phyloP scores from a whole-genome alignment of 352 stramenopile species.

The Phytophthora colocasiae region DNA sequence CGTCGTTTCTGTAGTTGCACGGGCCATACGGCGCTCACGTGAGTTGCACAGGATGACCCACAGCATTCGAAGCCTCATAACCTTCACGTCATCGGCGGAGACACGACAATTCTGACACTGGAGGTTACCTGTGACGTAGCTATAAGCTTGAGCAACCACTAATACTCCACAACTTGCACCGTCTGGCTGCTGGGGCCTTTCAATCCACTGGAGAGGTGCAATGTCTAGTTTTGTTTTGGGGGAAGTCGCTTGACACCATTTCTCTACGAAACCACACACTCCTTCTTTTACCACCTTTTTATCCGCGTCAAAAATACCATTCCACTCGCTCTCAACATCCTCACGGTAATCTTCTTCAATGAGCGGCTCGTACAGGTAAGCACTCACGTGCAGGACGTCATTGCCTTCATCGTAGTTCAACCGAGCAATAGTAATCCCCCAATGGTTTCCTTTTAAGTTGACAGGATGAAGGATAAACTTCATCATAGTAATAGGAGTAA shows the following conservation, averaged over 20 bases:
- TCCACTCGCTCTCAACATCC: conserved; percentile 5
- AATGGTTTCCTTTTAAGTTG: conserved; percentile 10
- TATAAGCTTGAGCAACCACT: conserved; percentile 6
- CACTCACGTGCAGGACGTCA: neutral
- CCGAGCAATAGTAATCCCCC: conserved; percentile 8
- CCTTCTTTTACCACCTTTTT: neutral
- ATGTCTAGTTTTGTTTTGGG: neutral
- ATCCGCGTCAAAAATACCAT: neutral
- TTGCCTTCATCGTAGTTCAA: neutral
- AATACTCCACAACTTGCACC: conserved; percentile 4
- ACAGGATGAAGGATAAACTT: conserved; percentile 12
- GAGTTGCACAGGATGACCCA: conserved; percentile 11
- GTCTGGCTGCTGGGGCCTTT: neutral
- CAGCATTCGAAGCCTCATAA: conserved; percentile 7
- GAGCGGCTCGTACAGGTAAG: conserved; percentile 10
- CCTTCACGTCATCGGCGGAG: conserved; percentile 1
- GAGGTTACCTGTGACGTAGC: neutral
- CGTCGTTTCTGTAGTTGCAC: too few relatives aligned
- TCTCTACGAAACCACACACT: conserved; percentile 1
- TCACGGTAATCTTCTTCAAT: conserved; percentile 14
- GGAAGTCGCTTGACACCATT: neutral
- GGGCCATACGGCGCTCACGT: neutral
- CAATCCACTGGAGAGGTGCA: conserved; percentile 2
- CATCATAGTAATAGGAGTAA: neutral
- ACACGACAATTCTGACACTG: neutral